phyloP scores from a whole-genome alignment of 1,284 basidiomycete species.

The Singerocomus inundabilis region DNA sequence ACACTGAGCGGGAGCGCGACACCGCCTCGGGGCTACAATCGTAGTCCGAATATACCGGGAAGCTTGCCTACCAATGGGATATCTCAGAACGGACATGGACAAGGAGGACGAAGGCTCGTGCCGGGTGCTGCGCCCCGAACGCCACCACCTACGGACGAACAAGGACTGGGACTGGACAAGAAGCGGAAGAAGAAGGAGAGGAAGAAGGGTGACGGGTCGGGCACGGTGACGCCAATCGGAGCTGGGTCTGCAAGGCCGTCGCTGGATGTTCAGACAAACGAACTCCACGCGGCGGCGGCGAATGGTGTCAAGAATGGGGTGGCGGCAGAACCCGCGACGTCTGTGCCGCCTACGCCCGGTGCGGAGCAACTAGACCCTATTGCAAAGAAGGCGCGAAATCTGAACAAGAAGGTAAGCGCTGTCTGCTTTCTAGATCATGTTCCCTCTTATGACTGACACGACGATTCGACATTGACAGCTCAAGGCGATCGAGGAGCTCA shows the following conservation, averaged over 20 bases:
- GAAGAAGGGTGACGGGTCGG: slow-evolving; percentile 37
- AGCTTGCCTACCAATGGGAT: slow-evolving; percentile 25
- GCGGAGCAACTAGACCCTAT: slow-evolving; percentile 72
- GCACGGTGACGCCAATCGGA: slow-evolving; percentile 31
- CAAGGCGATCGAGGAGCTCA: slow-evolving; percentile 94
- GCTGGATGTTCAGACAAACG: slow-evolving; percentile 36
- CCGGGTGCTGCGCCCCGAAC: slow-evolving; percentile 62
- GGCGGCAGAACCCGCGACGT: slow-evolving; percentile 27
- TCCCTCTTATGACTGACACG: not conserved
- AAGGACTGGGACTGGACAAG: slow-evolving; percentile 36
- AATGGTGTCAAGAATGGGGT: not conserved
- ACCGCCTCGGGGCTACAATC: slow-evolving; percentile 42
- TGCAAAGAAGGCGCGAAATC: slow-evolving; percentile 89
- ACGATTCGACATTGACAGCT: slow-evolving; percentile 47
- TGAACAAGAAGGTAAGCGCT: slow-evolving; percentile 82
- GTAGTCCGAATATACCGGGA: slow-evolving; percentile 35
- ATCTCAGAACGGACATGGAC: slow-evolving; percentile 32
- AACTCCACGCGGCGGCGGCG: slow-evolving; percentile 2
- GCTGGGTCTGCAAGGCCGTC: slow-evolving; percentile 33
- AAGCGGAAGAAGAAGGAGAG: slow-evolving; percentile 60
- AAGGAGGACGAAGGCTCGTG: slow-evolving; percentile 47
- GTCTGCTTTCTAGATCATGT: not conserved
- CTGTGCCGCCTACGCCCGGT: slow-evolving; percentile 57
- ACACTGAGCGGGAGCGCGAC: slow-evolving; percentile 56
- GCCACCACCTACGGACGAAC: slow-evolving; percentile 44